Evolutionary conservation across 768 basidiomycete species (phyloP).

Genomic region (Leccinum subgranulosum): DNA sequence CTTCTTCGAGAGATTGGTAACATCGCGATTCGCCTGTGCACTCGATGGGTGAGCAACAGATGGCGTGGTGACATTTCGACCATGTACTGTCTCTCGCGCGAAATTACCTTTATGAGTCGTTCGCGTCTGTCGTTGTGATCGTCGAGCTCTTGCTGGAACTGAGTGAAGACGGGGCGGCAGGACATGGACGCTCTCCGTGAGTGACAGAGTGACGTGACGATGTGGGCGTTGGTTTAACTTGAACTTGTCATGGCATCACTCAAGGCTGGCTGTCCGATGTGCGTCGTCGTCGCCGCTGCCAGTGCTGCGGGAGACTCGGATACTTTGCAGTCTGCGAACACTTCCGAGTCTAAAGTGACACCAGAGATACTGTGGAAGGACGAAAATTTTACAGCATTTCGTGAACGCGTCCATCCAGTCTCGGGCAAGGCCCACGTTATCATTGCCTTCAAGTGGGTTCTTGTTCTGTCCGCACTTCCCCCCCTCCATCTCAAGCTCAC

Average conservation of each 20-base stretch:
- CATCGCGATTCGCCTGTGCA: slow-evolving; percentile 72
- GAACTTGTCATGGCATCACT: slow-evolving; percentile 38
- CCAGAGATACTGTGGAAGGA: slow-evolving; percentile 73
- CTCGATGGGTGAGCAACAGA: slow-evolving; percentile 4
- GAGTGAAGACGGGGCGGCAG: slow-evolving; percentile 42
- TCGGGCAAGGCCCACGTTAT: slow-evolving; percentile 73
- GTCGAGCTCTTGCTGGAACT: slow-evolving; percentile 73
- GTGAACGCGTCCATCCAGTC: background rate
- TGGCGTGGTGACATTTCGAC: background rate
- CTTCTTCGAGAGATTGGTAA: slow-evolving; percentile 90
- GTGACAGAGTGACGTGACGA: slow-evolving; percentile 8
- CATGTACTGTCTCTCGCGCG: slow-evolving; percentile 6
- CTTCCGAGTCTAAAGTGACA: slow-evolving; percentile 35
- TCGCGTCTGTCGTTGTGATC: slow-evolving; percentile 85
- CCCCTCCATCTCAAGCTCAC: slow-evolving; percentile 1
- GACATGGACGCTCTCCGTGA: slow-evolving; percentile 1
- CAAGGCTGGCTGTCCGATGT: slow-evolving; percentile 73
- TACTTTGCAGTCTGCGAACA: slow-evolving; percentile 27
- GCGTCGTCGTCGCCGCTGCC: slow-evolving; percentile 55
- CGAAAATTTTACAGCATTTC: slow-evolving; percentile 35
- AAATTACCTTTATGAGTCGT: slow-evolving; percentile 77
- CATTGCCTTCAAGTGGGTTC: slow-evolving; percentile 70
- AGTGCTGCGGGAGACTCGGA: slow-evolving; percentile 32
- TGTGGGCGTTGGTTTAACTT: background rate
- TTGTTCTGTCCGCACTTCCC: background rate